Evolutionary conservation across 495 filamentous ascomycete species (phyloP).

Genomic region (Aspergillus kassunensis): DNA sequence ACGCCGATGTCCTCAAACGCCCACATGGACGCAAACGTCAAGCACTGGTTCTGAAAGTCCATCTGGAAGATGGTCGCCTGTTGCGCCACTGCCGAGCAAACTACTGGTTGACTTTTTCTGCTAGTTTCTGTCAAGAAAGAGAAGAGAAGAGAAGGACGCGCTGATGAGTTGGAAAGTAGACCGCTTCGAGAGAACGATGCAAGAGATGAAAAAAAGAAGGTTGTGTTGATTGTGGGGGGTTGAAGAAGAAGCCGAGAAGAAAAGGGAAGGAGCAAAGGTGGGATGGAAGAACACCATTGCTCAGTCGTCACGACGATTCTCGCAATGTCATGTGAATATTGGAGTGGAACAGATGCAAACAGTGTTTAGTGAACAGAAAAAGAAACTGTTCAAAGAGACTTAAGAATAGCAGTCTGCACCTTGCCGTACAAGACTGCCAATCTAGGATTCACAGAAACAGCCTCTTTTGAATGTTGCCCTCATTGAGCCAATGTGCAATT

Average conservation of each 20-base stretch:
- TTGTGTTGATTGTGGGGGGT: too few relatives aligned
- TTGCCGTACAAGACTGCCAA: too few relatives aligned
- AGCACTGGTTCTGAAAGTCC: slow-evolving; percentile 10
- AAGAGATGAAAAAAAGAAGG: too few relatives aligned
- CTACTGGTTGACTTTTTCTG: too few relatives aligned
- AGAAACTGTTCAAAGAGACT: too few relatives aligned
- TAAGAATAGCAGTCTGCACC: too few relatives aligned
- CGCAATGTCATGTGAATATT: neutral
- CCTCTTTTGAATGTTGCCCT: too few relatives aligned
- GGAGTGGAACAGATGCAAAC: neutral
- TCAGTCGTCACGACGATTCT: neutral
- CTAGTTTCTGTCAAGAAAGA: neutral
- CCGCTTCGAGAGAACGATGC: too few relatives aligned
- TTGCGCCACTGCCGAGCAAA: neutral
- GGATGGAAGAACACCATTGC: neutral
- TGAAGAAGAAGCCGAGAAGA: neutral
- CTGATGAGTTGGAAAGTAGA: neutral
- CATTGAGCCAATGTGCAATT: too few relatives aligned
- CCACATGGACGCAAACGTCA: slow-evolving; percentile 24
- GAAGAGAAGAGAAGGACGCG: too few relatives aligned
- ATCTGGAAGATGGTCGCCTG: too few relatives aligned
- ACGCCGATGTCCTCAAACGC: slow-evolving; percentile 25
- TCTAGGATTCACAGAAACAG: too few relatives aligned
- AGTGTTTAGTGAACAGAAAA: neutral
- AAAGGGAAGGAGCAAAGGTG: neutral